These are phyloP conservation scores for Maudiozyma serrabonitensis DNA, from an alignment of 805 yeast genomes.

Conservation along the genomic window DNA sequence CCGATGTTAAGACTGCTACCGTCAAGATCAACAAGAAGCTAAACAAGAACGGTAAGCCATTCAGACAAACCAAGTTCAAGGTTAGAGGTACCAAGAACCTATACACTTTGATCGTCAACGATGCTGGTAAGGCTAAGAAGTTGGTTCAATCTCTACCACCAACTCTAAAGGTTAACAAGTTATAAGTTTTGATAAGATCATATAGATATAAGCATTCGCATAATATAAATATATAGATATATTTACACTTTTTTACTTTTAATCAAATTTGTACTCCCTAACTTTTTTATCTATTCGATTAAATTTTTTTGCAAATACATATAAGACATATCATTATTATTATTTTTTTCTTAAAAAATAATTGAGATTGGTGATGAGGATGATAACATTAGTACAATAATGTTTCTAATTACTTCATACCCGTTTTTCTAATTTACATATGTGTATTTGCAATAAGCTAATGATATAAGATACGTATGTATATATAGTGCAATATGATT, in stretches of 20 bases:
- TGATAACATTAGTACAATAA: too few species aligned
- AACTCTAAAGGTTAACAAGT: slow-evolving; percentile 58
- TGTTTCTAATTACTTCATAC: too few species aligned
- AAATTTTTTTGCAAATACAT: background rate
- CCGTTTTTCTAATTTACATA: too few species aligned
- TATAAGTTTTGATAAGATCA: slow-evolving; percentile 21
- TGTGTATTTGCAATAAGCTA: too few species aligned
- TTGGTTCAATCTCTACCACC: slow-evolving; percentile 97
- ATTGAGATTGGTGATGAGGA: too few species aligned
- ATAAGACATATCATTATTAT: background rate
- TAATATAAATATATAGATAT: background rate
- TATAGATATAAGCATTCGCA: background rate
- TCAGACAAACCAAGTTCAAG: slow-evolving; percentile 97
- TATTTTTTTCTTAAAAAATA: background rate
- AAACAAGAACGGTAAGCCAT: slow-evolving; percentile 71
- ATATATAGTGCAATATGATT: too few species aligned
- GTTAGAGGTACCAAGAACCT: slow-evolving; percentile 91
- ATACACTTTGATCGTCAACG: slow-evolving; percentile 93
- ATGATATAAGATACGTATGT: too few species aligned
- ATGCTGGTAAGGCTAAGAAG: slow-evolving; percentile 95
- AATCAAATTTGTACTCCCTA: too few species aligned
- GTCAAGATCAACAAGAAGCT: slow-evolving; percentile 86
- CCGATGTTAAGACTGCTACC: slow-evolving; percentile 87
- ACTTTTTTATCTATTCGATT: too few species aligned
- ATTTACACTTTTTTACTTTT: too few species aligned